A percentile compares a stretch with the other conserved stretches of the same genome.
Conservation (phyloP, 371 early-diverging fungal genomes). For the Choanephora cucurbitarum region DNA sequence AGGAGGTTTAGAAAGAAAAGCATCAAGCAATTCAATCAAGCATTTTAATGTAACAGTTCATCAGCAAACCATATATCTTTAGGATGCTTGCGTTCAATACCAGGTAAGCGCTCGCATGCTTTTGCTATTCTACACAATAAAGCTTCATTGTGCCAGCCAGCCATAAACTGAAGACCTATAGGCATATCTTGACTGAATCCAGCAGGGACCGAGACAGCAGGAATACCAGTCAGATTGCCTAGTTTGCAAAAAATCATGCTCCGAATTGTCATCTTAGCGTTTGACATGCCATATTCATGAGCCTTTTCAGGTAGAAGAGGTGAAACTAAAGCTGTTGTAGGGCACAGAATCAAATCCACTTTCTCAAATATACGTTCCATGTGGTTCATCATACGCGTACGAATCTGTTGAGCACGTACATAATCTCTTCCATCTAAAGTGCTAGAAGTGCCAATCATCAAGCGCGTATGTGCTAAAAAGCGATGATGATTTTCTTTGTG, state of each 20-base stretch:
- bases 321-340: conserved; percentile 62
- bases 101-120: conserved; percentile 46
- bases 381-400: conserved; percentile 59
- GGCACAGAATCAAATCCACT: conserved; percentile 58
- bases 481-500: conserved; percentile 13
- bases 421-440: conserved; percentile 45
- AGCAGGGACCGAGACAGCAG: conserved; percentile 67
- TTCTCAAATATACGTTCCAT: conserved; percentile 54
- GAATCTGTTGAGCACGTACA: conserved; percentile 58
- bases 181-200: conserved; percentile 64
- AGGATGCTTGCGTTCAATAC: conserved; percentile 31
- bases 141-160: conserved; percentile 73
- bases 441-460: conserved; percentile 26
- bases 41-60: conserved; percentile 1
- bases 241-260: conserved; percentile 62
- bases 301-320: conserved; percentile 57
- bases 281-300: conserved; percentile 51
- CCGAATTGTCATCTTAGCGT: conserved; percentile 50
- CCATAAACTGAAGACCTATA: conserved; percentile 72
- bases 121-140: conserved; percentile 59
- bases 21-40: too few relatives aligned
- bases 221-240: conserved; percentile 73
- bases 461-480: conserved; percentile 40
- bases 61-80: conserved; percentile 16
- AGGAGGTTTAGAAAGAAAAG: too few relatives aligned